Evolutionary conservation across 2,329 filamentous ascomycete genomes (phyloP).

Genomic region (Reticulascus tulasneorum): DNA sequence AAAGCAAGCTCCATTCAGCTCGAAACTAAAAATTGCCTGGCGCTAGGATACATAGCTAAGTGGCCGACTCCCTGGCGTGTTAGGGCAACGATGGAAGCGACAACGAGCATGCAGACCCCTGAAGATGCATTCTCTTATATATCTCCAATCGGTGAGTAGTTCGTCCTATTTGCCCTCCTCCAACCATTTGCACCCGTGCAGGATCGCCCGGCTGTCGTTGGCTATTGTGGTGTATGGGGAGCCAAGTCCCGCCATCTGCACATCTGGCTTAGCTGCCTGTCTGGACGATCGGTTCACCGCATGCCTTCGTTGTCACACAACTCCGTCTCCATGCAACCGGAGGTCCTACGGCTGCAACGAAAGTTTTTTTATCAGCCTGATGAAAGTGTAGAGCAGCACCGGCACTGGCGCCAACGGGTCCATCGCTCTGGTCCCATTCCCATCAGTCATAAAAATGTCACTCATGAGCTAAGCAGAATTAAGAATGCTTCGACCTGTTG

Average conservation of each 20-base stretch:
- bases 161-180: slow-evolving; percentile 25
- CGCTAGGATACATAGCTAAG: slow-evolving; percentile 12
- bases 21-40: too few species aligned
- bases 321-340: too few species aligned
- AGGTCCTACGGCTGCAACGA: too few species aligned
- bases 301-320: slow-evolving; percentile 7
- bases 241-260: slow-evolving; percentile 8
- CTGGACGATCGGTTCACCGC: slow-evolving; percentile 13
- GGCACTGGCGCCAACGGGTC: too few species aligned
- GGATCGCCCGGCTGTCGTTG: slow-evolving; percentile 40
- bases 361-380: too few species aligned
- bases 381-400: too few species aligned
- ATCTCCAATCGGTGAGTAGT: slow-evolving; percentile 51
- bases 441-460: too few species aligned
- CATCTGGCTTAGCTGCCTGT: slow-evolving; percentile 9
- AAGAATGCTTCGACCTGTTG: too few species aligned
- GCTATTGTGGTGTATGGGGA: slow-evolving; percentile 32
- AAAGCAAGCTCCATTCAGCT: too few species aligned
- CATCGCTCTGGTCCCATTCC: too few species aligned
- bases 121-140: slow-evolving; percentile 45
- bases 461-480: too few species aligned
- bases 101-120: slow-evolving; percentile 42
- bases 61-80: slow-evolving; percentile 12
- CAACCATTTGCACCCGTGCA: slow-evolving; percentile 50
- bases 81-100: slow-evolving; percentile 31